Evolutionary conservation across 163 green algal species (phyloP), one percentile per base, ranked within the genome.

Genomic region (Scenedesmus sp.): DNA sequence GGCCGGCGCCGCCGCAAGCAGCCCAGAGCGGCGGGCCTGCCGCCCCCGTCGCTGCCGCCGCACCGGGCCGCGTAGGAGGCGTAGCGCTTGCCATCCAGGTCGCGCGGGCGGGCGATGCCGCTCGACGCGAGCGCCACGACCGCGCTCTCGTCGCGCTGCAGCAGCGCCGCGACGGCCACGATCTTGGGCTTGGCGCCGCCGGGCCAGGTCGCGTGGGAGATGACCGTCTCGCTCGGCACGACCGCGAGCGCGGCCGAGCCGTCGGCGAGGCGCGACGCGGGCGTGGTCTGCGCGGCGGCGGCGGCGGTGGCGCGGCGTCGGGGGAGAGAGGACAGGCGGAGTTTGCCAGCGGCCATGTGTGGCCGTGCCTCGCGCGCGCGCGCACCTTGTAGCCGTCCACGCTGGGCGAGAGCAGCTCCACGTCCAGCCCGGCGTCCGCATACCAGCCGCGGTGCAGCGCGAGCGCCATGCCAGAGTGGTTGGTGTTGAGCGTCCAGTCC

Each of bases 401-500:
- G 58, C 86, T 81, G 1, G 77, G 82, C 5, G 31, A 77, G 4
- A 86, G 5, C 4, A 89, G 45, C 2, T 26, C 28, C 11, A 97
- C 88, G 14, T 92, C 84, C 4, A 97, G 75, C 0, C 88, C 88
- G 2, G 77, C 86, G 22, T 87, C 84, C 6, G 71, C 48, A 62
- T 94, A 97, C 4, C 73, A 89, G 2, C 89, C 89, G 77, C 4
- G 72, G 70, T 14, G 56, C 34, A 28, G 22, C 31, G 5, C 7
- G 7, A 34, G 26, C 24, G 22, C 5, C 22, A 70, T 7, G 60
- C 67, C 77, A 15, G 56, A 83, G 60, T 94, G 89, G 56, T 93
- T 93, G 31, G 82, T 87, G 76, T 97, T 97, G 5, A 92, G 91
- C 0, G 88, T 94, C 93, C 93, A 97, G 66, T 97, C 92, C 1